Evolutionary conservation across 345 rosid species (phyloP), one percentile per base, ranked within the genome.

Genomic region (Xanthoceras sorbifolium): DNA sequence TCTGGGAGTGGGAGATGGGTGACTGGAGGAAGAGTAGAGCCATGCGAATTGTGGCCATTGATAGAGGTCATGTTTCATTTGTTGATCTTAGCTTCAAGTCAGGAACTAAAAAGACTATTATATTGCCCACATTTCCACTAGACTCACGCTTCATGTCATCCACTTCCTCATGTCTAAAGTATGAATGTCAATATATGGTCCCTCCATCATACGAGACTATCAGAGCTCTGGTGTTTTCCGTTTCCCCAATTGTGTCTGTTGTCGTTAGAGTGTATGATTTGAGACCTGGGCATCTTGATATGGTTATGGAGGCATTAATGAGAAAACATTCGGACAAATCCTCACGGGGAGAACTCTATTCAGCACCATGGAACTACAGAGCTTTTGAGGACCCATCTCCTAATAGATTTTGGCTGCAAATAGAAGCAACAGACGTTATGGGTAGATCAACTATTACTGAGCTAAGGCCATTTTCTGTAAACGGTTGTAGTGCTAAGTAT

Each of bases 1-100:
- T 96, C 80, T 96, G 99, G 98, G 99, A 96, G 75, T 93, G 99
- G 99, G 98, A 93, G 87, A 92, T 92, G 97, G 97, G 94, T 84
- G 99, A 96, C 81, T 96, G 99, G 99, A 90, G 97, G 81, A 89
- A 88, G 74, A 90, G 87, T 82, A 87, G 93, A 77, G 90, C 90
- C 67, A 82, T 96, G 92, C 85, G 98, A 64, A 87, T 96, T 78
- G 42, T 91, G 86, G 97, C 95, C 80, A 81, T 93, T 82, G 99
- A 96, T 85, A 81, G 87, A 77, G 98, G 94, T 74, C 97, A 92
- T 74, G 93, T 92, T 72, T 96, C 99, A 52, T 96, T 87, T 76
- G 32, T 87, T 63, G 99, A 92, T 83, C 73, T 92, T 31, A 86
- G 91, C 76, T 91, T 92, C 61, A 86, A 85, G 71, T 82, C 88